Evolutionary conservation across 148 eudicot genomes (phyloP).

Genomic region (Camellia lanceoleosa): DNA sequence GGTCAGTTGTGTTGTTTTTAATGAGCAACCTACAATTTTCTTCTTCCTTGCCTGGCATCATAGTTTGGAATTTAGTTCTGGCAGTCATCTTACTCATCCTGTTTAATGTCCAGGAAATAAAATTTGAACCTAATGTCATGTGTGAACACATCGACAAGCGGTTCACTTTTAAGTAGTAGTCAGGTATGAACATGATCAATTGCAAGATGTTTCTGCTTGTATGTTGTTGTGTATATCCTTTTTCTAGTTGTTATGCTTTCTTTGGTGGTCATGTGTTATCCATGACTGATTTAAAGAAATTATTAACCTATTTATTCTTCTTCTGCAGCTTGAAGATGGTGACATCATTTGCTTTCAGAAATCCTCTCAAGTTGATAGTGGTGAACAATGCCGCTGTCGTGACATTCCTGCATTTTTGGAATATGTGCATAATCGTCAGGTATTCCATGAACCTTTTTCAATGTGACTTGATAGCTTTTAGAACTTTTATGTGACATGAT

Average conservation of each 20-base stretch:
- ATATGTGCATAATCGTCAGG: conserved; percentile 96
- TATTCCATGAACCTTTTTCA: conserved; percentile 15
- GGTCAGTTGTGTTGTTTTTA: conserved; percentile 37
- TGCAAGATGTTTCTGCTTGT: not conserved
- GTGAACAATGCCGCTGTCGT: conserved; percentile 53
- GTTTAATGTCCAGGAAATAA: conserved; percentile 62
- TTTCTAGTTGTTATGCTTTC: not conserved
- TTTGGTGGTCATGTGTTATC: not conserved
- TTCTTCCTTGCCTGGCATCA: not conserved
- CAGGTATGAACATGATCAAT: conserved; percentile 47
- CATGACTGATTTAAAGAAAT: not conserved
- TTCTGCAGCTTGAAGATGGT: conserved; percentile 82
- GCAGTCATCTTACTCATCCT: not conserved
- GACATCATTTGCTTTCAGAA: conserved; percentile 97
- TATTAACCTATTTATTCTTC: not conserved
- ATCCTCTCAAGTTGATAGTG: conserved; percentile 40
- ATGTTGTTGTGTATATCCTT: not conserved
- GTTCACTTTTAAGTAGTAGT: conserved; percentile 50
- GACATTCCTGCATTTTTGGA: conserved; percentile 81
- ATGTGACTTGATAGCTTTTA: not conserved
- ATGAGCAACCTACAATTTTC: not conserved
- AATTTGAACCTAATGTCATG: conserved; percentile 90
- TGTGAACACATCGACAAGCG: conserved; percentile 78
- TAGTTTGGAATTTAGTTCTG: not conserved
- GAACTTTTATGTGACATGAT: not conserved